These are phyloP conservation scores for Osmanthus fragrans DNA, from an alignment of 257 asterid genomes.

Conservation along the genomic window DNA sequence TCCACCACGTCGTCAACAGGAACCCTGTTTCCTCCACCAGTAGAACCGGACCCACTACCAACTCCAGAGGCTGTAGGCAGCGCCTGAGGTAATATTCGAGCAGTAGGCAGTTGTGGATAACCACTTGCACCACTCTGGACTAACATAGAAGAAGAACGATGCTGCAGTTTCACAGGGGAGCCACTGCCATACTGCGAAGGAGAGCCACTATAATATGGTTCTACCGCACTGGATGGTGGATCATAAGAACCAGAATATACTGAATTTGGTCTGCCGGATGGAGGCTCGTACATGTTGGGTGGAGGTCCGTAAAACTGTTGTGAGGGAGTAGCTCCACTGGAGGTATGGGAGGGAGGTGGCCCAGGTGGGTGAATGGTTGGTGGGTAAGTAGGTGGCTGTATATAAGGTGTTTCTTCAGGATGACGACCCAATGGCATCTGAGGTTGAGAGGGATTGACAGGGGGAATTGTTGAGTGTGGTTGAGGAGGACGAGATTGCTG, in stretches of 20 bases:
- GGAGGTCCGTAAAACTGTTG: conserved; percentile 63
- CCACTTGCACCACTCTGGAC: conserved; percentile 63
- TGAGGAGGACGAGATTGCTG: conserved; percentile 60
- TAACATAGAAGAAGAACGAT: conserved; percentile 41
- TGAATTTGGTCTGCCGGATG: conserved; percentile 61
- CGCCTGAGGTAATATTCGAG: conserved; percentile 83
- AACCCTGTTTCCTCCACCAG: conserved; percentile 70
- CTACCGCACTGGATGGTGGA: conserved; percentile 54
- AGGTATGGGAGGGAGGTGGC: conserved; percentile 32
- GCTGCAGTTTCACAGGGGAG: conserved; percentile 59
- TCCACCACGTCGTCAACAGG: conserved; percentile 95
- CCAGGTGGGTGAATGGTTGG: conserved; percentile 51
- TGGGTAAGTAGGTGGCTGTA: conserved; percentile 57
- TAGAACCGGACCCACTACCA: conserved; percentile 51
- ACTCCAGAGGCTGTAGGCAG: conserved; percentile 77
- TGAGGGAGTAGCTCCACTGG: conserved; percentile 36
- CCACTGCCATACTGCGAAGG: conserved; percentile 59
- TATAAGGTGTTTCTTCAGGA: conserved; percentile 65
- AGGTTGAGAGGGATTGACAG: conserved; percentile 48
- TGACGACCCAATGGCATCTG: conserved; percentile 60
- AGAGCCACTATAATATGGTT: conserved; percentile 59
- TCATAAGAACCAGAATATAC: conserved; percentile 67
- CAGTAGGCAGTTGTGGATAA: conserved; percentile 89
- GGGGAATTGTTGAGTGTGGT: conserved; percentile 44
- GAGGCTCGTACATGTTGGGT: conserved; percentile 65